Evolutionary conservation across 305 asterid genomes (phyloP), one percentile per base, ranked within the genome.

Genomic region (Rubia peregrina): DNA sequence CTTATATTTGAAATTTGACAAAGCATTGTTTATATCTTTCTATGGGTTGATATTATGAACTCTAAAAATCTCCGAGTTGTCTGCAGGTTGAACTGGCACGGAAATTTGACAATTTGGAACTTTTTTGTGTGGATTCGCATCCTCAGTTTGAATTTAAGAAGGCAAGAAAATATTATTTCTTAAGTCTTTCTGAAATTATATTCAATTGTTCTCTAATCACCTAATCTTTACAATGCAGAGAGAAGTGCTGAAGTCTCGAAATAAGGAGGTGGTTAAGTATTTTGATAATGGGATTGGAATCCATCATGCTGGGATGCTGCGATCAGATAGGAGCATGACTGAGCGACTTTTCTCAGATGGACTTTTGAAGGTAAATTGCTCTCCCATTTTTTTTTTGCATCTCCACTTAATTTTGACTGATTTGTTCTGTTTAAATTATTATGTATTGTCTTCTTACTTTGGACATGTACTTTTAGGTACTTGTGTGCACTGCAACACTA

Each of bases 301-400:
- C 78, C 99, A 94, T 84, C 97, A 94, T 84, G 99, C 99, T 74
- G 99, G 99, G 78, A 94, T 94, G 99, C 80, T 94, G 73, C 97
- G 99, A 41, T 80, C 89, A 56, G 99, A 91, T 80, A 90, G 99
- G 84, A 89, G 90, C 71, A 84, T 94, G 83, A 94, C 99, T 24
- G 99, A 94, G 79, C 90, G 96, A 16, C 96, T 94, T 79, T 94
- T 94, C 88, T 89, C 97, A 19, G 91, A 87, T 84, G 99, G 99
- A 78, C 90, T 88, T 68, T 74, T 94, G 75, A 89, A 76, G 95
- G 97, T 85, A 74, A 57, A 72, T 59, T 51, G 64, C 64, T 30
- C 49, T 21, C 72, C 57, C 66, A 57, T 69, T 74, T 49, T 49
- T 51, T 14, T 61, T 62, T 30, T 72, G 48, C 74, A 14, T 19